Percentiles rank a stretch among this genome's conserved stretches.
phyloP scores from a whole-genome alignment of 23 red algal genomes.

The Gracilaria gracilis region DNA sequence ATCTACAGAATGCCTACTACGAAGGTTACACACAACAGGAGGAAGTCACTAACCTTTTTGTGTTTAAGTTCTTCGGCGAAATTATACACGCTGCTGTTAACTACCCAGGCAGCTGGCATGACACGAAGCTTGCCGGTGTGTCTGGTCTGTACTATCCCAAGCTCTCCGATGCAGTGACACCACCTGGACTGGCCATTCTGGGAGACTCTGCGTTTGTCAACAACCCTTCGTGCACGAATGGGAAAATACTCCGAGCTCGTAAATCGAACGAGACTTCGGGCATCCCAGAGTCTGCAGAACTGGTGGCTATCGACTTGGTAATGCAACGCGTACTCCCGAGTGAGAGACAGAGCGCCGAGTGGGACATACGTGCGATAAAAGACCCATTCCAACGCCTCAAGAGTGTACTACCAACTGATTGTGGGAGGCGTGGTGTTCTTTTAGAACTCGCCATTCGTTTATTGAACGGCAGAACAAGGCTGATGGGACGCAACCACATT shows the following conservation, averaged over 20 bases:
- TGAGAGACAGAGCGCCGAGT: constrained; percentile 37
- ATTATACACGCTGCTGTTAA: background rate
- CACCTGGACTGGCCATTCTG: background rate
- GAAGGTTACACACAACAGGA: background rate
- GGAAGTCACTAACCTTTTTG: background rate
- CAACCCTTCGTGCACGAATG: background rate
- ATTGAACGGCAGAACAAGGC: background rate
- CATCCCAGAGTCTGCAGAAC: background rate
- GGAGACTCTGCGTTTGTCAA: constrained; percentile 1
- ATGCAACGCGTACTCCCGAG: constrained; percentile 24
- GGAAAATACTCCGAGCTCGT: background rate
- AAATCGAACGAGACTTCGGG: background rate
- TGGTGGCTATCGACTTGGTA: constrained; percentile 10
- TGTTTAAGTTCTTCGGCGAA: background rate
- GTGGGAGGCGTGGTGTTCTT: background rate
- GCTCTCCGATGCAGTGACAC: background rate
- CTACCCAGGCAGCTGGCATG: background rate
- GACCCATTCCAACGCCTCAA: background rate
- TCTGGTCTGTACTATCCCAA: constrained; percentile 1
- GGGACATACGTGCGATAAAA: constrained; percentile 11
- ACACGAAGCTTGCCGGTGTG: background rate
- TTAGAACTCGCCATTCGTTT: constrained; percentile 2
- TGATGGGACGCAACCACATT: constrained; percentile 14
- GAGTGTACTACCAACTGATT: background rate
- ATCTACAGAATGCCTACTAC: constrained; percentile 10